These are phyloP conservation scores for Tulasnella sp. DNA, from an alignment of 768 basidiomycete species.

Conservation along the genomic window DNA sequence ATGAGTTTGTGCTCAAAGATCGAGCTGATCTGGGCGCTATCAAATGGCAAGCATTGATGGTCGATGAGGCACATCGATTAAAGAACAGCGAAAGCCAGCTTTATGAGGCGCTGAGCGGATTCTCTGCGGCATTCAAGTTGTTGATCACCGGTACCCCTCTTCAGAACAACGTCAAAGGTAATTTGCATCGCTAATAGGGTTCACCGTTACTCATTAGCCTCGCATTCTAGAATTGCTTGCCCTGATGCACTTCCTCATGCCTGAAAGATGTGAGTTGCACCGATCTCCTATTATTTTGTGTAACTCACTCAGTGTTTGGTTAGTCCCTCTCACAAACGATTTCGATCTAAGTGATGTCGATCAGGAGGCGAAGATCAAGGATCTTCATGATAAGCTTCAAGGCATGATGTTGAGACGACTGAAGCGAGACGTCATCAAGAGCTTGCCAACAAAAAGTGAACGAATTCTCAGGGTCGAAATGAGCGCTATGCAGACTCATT, in stretches of 20 bases:
- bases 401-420: conserved; percentile 87
- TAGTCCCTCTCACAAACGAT: conserved; percentile 86
- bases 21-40: conserved; percentile 77
- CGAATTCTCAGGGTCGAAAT: conserved; percentile 95
- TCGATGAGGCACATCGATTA: conserved; percentile 95
- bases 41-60: conserved; percentile 94
- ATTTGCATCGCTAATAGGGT: conserved; percentile 16
- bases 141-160: conserved; percentile 97
- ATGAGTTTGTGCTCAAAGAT: conserved; percentile 89
- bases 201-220: neutral
- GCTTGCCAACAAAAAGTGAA: conserved; percentile 94
- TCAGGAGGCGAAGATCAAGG: conserved; percentile 90
- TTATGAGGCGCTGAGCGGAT: conserved; percentile 84
- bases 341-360: conserved; percentile 90
- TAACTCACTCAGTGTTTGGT: conserved; percentile 1
- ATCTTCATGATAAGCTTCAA: conserved; percentile 84
- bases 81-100: conserved; percentile 97
- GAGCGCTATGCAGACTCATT: conserved; percentile 90
- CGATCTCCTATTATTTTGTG: neutral
- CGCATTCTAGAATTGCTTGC: conserved; percentile 67
- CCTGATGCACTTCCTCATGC: conserved; percentile 99
- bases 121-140: conserved; percentile 80
- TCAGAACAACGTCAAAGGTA: conserved; percentile 98
- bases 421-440: conserved; percentile 93
- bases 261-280: conserved; percentile 69